These are phyloP conservation scores for Solanum microdontum DNA, from an alignment of 257 asterid species.

Conservation along the genomic window DNA sequence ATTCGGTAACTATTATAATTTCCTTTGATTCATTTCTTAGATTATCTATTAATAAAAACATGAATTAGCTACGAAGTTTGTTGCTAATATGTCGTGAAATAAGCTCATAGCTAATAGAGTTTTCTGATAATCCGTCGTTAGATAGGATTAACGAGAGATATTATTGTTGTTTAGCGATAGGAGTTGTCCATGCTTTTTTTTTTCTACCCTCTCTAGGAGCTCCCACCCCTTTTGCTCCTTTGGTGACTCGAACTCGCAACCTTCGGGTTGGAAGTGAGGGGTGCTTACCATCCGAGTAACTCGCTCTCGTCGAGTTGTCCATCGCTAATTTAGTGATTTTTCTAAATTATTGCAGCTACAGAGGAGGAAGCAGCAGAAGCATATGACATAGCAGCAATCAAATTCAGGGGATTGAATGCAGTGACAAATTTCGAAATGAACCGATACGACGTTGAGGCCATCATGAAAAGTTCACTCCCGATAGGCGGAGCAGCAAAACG, in stretches of 20 bases:
- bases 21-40: not conserved
- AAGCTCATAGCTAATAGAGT: not conserved
- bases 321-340: not conserved
- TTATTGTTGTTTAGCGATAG: not conserved
- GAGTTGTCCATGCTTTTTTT: not conserved
- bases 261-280: too few species aligned
- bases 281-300: too few species aligned
- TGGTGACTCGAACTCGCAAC: too few species aligned
- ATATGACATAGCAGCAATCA: slow-evolving; percentile 58
- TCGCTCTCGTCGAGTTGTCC: not conserved
- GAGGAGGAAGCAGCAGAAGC: slow-evolving; percentile 75
- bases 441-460: slow-evolving; percentile 48
- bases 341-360: slow-evolving; percentile 24
- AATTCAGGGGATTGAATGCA: slow-evolving; percentile 47
- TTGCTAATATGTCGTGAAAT: not conserved
- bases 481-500: slow-evolving; percentile 48
- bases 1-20: slow-evolving; percentile 28
- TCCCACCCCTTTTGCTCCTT: too few species aligned
- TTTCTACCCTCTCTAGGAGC: too few species aligned
- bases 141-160: not conserved
- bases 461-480: slow-evolving; percentile 50
- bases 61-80: not conserved
- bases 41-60: not conserved
- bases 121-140: not conserved
- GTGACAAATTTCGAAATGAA: slow-evolving; percentile 54